These are phyloP conservation scores for Cercospora beticola DNA, from an alignment of 2,329 filamentous ascomycete genomes.

Conservation along the genomic window DNA sequence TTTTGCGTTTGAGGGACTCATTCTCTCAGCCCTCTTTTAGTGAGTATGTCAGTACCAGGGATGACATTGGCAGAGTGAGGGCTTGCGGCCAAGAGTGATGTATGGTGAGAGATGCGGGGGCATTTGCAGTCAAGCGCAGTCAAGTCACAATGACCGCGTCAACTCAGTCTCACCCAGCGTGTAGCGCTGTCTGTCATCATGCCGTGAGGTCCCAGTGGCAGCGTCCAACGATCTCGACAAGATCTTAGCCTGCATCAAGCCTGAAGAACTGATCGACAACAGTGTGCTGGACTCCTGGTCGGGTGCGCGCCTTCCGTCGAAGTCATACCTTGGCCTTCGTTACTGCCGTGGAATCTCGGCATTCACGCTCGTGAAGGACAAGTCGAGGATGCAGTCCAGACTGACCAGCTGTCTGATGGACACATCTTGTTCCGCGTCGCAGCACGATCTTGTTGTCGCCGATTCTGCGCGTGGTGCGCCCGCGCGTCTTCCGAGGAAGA, in stretches of 20 bases:
- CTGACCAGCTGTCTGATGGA: background rate
- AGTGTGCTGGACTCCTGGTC: background rate
- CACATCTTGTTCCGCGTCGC: background rate
- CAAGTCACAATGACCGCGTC: background rate
- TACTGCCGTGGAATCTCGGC: background rate
- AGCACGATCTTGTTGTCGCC: background rate
- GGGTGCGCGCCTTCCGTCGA: background rate
- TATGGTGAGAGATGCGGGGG: background rate
- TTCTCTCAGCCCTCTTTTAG: no score
- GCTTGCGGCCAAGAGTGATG: background rate
- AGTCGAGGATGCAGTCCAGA: background rate
- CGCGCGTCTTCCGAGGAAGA: background rate
- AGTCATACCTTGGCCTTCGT: background rate
- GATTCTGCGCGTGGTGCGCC: background rate
- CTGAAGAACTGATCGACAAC: background rate
- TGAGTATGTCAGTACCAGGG: background rate
- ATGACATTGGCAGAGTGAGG: background rate
- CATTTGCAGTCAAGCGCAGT: background rate
- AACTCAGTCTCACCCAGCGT: background rate
- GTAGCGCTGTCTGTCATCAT: background rate
- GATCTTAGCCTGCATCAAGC: background rate
- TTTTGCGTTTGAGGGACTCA: background rate
- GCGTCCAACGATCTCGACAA: background rate
- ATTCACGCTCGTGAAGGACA: background rate
- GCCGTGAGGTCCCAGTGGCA: background rate